Base-by-base conservation (phyloP, 257 asterid species). In the Fraxinus americana region DNA sequence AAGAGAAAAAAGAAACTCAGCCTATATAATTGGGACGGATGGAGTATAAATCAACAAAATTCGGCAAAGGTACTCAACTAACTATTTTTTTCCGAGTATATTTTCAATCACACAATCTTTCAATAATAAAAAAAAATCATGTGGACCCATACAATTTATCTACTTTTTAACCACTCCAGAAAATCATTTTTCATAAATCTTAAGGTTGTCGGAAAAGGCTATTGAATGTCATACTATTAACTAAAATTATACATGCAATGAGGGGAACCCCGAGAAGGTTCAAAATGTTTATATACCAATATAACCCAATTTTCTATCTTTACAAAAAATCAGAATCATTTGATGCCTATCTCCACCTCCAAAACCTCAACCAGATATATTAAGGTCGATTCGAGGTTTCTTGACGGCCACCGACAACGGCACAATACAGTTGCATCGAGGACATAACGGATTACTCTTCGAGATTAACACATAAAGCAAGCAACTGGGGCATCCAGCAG, bases 401-500 rank as follows among this genome's bases (percentile, higher is more conserved):
- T 83, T 87, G 0, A 81, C 79, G 1, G 84, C 52, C 32, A 71
- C 61, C 0, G 97, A 94, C 68, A 82, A 72, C 3, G 97, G 97
- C 21, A 94, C 92, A 5, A 84, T 45, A 1, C 78, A 45, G 59
- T 77, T 82, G 80, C 98, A 94, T 1, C 97, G 82, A 6, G 98
- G 98, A 84, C 98, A 94, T 71, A 52, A 86, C 0, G 97, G 98
- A 21, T 88, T 79, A 71, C 61, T 80, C 71, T 43, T 84, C 0
- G 93, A 79, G 66, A 92, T 86, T n/a, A 94, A 85, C 29, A 94
- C 97, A 1, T 92, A 94, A 5, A 91, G 86, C 43, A 91, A 77
- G 70, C 98, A 94, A 45, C 87, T 76, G 1, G 97, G 97, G 85
- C 98, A 94, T 0, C 96, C 97, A 0, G 92, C 91, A 1, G 98